Conservation (phyloP, 2,329 filamentous ascomycete genomes). For the Helotiales sp. region DNA sequence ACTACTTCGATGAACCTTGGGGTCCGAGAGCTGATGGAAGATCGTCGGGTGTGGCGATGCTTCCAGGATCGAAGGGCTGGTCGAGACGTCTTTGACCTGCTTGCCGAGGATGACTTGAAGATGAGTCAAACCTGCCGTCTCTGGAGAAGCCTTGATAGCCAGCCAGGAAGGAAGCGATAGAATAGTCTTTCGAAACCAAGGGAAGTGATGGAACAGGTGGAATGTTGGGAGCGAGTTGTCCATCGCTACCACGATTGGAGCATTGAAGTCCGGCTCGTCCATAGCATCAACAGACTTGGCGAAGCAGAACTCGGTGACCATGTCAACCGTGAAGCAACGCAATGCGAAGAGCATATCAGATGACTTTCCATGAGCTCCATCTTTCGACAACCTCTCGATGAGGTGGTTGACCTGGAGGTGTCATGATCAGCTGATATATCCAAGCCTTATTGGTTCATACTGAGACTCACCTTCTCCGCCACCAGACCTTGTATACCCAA, state of each 20-base stretch:
- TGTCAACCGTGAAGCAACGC: slow-evolving; percentile 40
- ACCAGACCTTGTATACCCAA: slow-evolving; percentile 38
- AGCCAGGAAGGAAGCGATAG: slow-evolving; percentile 28
- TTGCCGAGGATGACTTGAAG: slow-evolving; percentile 20
- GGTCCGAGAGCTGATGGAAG: slow-evolving; percentile 37
- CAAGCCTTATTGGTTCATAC: too few relatives aligned
- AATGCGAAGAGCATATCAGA: slow-evolving; percentile 37
- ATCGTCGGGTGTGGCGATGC: slow-evolving; percentile 36
- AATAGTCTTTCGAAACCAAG: slow-evolving; percentile 23
- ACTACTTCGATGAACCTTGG: slow-evolving; percentile 30
- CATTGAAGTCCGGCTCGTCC: slow-evolving; percentile 40
- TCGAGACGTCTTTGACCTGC: slow-evolving; percentile 21
- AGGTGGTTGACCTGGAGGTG: slow-evolving; percentile 33
- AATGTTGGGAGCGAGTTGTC: slow-evolving; percentile 38
- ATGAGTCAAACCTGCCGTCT: slow-evolving; percentile 22
- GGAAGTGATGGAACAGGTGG: slow-evolving; percentile 42
- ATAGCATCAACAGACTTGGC: slow-evolving; percentile 41
- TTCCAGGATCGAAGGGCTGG: slow-evolving; percentile 26
- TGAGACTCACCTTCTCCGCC: slow-evolving; percentile 35
- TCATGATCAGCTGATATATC: too few relatives aligned
- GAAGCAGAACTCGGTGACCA: slow-evolving; percentile 43
- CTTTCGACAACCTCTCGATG: slow-evolving; percentile 32
- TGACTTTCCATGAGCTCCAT: slow-evolving; percentile 26
- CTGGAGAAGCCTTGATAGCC: slow-evolving; percentile 23
- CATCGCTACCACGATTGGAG: slow-evolving; percentile 44